Evolutionary conservation across 2,329 filamentous ascomycete species (phyloP), one percentile per base, ranked within the genome.

Genomic region (Clonostachys solani): DNA sequence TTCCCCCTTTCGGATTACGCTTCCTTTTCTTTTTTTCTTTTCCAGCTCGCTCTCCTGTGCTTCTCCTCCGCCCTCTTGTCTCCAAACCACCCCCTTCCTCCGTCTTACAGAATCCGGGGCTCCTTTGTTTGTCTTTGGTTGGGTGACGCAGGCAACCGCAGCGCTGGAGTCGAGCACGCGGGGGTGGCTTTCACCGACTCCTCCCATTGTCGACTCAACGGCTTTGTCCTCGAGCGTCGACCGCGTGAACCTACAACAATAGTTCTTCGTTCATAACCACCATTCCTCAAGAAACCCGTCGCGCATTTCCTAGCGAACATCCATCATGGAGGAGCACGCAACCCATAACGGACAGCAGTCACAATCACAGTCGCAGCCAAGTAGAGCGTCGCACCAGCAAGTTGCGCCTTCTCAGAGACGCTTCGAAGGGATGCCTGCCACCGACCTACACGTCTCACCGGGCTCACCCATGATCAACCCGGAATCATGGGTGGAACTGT

Each of bases 401-500:
- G 50, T 57, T 58, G 43, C 60, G 56, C 49, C 23, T 29, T 29
- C 23, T 29, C 23, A 29, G 23, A 29, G 23, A 29, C 23, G 23
- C 8, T 29, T 29, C 9, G 23, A 29, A 29, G 23, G 23, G 23
- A 29, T 29, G 23, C 23, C 23, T 29, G 23, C 23, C 23, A 29
- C 23, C 23, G 23, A 29, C 9, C 23, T 29, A 29, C 23, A 29
- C 23, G 23, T 29, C 9, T 29, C 23, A 10, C 23, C 23, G 23
- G 23, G 23, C 23, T 29, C 23, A 29, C 52, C 50, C 43, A 50
- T 40, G 36, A 38, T 23, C 5, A 18, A 18, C 19, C 55, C 73
- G 92, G 94, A 97, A 72, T 96, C 94, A 9, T 99, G 94, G 94
- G 83, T 97, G 57, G 92, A 99, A 65, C 84, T 99, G 50, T 83